A percentile compares a stretch with the other conserved stretches of the same genome.
Evolutionary conservation across 345 rosid species (phyloP).

Genomic region (Cochlearia excelsa): DNA sequence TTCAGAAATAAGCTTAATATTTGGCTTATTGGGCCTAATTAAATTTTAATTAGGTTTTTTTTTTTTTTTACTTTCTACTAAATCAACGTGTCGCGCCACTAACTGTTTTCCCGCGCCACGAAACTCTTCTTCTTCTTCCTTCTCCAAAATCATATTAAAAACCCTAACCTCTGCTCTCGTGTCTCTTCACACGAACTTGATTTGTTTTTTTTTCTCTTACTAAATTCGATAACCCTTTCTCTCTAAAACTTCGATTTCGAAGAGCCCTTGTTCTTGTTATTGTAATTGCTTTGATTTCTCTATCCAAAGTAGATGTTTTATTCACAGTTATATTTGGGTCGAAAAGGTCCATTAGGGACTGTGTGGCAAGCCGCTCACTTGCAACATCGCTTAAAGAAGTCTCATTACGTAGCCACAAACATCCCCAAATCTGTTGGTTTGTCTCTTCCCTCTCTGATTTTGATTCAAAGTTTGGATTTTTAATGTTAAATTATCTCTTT

Average conservation of each 20-base stretch:
- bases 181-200: background rate
- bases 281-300: background rate
- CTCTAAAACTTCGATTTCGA: too few relatives aligned
- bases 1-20: too few relatives aligned
- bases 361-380: conserved; percentile 91
- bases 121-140: background rate
- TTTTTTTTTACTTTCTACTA: background rate
- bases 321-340: conserved; percentile 66
- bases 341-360: conserved; percentile 73
- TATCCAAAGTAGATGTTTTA: conserved; percentile 51
- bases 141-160: background rate
- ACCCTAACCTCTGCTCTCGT: conserved; percentile 13
- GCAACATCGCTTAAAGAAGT: conserved; percentile 71
- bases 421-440: conserved; percentile 69
- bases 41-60: background rate
- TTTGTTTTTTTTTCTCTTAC: background rate
- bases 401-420: conserved; percentile 70
- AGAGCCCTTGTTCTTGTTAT: too few relatives aligned
- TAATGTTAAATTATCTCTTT: background rate
- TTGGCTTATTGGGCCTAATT: too few relatives aligned
- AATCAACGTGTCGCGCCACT: conserved; percentile 15
- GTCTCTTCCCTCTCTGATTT: conserved; percentile 9
- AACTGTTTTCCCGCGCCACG: conserved; percentile 25
- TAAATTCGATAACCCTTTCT: background rate
- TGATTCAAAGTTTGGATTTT: conserved; percentile 1